Evolutionary conservation across 2,329 filamentous ascomycete genomes (phyloP), one percentile per base, ranked within the genome.

Genomic region (Diplodia mutila): DNA sequence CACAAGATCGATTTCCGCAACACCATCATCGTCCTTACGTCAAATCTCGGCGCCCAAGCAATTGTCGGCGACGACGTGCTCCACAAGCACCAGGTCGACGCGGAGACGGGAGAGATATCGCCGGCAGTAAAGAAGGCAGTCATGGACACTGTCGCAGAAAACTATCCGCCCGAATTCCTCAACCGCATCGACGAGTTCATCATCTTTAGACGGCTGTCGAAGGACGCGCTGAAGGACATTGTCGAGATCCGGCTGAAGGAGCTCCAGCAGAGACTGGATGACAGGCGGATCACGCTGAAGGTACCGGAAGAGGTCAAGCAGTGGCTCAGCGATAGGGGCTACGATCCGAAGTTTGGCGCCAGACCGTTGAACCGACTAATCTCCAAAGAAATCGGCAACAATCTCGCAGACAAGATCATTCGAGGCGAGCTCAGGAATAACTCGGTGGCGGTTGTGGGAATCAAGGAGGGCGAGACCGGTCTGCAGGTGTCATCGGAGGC

Each of bases 101-200:
- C 69, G 11, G 75, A 83, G 1, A 85, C 87, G 59, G 89, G 90
- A 49, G 89, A 91, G 37, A 89, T 98, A 67, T 88, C 91, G 18
- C 85, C 89, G 0, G 87, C 88, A 0, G 87, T 94, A 55, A 92
- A 92, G 74, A 84, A 87, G 68, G 89, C 91, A 0, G 94, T 98
- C 65, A 93, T 98, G 89, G 91, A 97, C 74, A 89, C 96, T 18
- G 94, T 98, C 1, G 85, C 90, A 21, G 79, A 84, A 9, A 80
- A 85, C 1, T 90, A 97, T 76, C 89, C 94, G 5, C 95, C 95
- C 3, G 95, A 98, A 77, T 99, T 98, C 84, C 86, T 98, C 71
- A 98, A 99, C 81, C 88, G 95, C 23, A 93, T 98, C 70, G 94
- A 98, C 79, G 94, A 96, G 69, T 97, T 98, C 82, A 97, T 98